phyloP scores from a whole-genome alignment of 495 filamentous ascomycete genomes.

The Podospora appendiculata region DNA sequence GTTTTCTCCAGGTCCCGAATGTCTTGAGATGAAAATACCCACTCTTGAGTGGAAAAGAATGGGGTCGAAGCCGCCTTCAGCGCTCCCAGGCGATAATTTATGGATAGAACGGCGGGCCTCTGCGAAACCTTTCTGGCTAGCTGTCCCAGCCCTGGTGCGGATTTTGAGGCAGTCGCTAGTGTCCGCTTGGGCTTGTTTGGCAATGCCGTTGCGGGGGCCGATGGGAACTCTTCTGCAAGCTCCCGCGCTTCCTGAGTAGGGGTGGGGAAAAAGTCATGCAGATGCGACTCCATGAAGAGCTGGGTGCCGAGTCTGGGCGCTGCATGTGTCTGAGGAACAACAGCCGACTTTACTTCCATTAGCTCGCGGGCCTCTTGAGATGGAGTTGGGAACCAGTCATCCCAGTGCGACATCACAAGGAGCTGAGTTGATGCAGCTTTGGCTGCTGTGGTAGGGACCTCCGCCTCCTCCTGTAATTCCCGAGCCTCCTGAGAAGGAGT shows the following conservation, averaged over 20 bases:
- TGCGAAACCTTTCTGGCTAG: too few relatives aligned
- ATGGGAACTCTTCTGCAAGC: too few relatives aligned
- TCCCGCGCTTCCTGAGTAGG: too few relatives aligned
- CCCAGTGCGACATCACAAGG: conserved; percentile 34
- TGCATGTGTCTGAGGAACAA: neutral
- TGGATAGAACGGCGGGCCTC: too few relatives aligned
- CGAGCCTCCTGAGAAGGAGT: conserved; percentile 38
- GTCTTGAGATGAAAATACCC: conserved; percentile 39
- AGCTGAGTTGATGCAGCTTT: conserved; percentile 32
- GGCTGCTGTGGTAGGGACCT: neutral
- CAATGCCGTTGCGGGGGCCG: too few relatives aligned
- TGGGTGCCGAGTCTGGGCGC: neutral
- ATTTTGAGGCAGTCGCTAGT: neutral
- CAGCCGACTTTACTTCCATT: conserved; percentile 11
- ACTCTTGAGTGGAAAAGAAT: conserved; percentile 39
- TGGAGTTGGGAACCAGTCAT: conserved; percentile 40
- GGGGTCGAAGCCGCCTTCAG: neutral
- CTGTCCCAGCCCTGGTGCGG: neutral
- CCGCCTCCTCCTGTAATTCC: conserved; percentile 28
- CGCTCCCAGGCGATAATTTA: neutral
- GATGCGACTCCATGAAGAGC: too few relatives aligned
- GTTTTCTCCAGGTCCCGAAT: conserved; percentile 33
- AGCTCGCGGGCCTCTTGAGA: conserved; percentile 40
- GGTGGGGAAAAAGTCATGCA: too few relatives aligned
- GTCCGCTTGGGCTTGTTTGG: neutral